These are phyloP conservation scores for Butyriboletus appendiculatus DNA, from an alignment of 1,284 basidiomycete species.

Conservation along the genomic window DNA sequence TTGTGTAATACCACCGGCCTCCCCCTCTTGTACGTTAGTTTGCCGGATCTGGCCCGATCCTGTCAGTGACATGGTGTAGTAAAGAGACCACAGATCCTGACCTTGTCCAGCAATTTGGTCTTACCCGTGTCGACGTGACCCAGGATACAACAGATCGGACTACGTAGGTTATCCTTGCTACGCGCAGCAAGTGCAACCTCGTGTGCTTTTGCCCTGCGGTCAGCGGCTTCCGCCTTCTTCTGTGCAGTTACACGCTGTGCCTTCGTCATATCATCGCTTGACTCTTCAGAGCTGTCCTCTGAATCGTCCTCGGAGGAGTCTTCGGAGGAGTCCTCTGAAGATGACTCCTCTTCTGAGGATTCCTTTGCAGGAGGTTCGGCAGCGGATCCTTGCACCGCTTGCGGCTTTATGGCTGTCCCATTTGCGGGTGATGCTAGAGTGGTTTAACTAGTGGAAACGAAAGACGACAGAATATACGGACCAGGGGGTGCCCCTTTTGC, in stretches of 20 bases:
- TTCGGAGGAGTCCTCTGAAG: constrained; percentile 44
- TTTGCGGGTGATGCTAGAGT: constrained; percentile 3
- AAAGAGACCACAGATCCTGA: constrained; percentile 32
- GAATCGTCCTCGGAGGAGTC: constrained; percentile 47
- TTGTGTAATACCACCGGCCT: constrained; percentile 99
- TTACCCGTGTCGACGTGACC: constrained; percentile 99
- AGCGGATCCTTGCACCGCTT: background rate
- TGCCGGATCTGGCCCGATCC: constrained; percentile 80
- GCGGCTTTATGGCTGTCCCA: constrained; percentile 5
- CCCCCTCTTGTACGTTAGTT: constrained; percentile 99
- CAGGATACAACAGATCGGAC: constrained; percentile 98
- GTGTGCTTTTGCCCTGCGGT: constrained; percentile 79
- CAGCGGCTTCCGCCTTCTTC: constrained; percentile 83
- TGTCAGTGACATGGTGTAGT: constrained; percentile 11
- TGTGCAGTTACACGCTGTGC: constrained; percentile 71
- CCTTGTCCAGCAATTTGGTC: constrained; percentile 98
- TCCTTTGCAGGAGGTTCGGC: constrained; percentile 30
- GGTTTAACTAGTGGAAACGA: background rate
- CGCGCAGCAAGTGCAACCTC: constrained; percentile 87
- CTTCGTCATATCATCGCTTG: constrained; percentile 65
- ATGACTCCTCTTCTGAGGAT: constrained; percentile 47
- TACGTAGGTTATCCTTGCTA: constrained; percentile 89
- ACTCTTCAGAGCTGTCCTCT: constrained; percentile 44
- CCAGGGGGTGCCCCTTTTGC: constrained; percentile 5
- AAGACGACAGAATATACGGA: constrained; percentile 5